Percentiles rank a stretch among this genome's conserved stretches.
phyloP scores from a whole-genome alignment of 2,329 filamentous ascomycete genomes.

The Sporothrix mexicana region DNA sequence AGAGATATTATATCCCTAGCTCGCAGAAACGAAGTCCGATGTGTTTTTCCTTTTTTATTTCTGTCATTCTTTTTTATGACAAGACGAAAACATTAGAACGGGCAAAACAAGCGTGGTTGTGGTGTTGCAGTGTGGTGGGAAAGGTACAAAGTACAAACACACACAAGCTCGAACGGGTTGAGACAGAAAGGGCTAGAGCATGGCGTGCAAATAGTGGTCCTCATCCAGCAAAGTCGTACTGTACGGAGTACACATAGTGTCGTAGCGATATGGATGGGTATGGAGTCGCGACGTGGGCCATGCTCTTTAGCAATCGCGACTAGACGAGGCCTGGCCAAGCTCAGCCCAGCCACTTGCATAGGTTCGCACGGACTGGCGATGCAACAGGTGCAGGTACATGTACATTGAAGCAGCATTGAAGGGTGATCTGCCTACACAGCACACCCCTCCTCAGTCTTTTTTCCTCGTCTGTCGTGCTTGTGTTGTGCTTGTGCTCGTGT shows the following conservation, averaged over 20 bases:
- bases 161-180: slow-evolving; percentile 20
- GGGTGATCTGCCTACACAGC: slow-evolving; percentile 9
- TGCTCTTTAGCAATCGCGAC: slow-evolving; percentile 31
- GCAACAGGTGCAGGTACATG: neutral
- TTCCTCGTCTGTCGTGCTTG: slow-evolving; percentile 9
- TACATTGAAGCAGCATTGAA: neutral
- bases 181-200: slow-evolving; percentile 10
- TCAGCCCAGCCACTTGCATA: slow-evolving; percentile 29
- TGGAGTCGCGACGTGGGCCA: slow-evolving; percentile 27
- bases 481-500: neutral
- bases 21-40: neutral
- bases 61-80: slow-evolving; percentile 20
- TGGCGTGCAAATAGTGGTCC: slow-evolving; percentile 19
- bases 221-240: too few relatives aligned
- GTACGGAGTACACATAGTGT: slow-evolving; percentile 12
- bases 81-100: slow-evolving; percentile 14
- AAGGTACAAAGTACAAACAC: slow-evolving; percentile 22
- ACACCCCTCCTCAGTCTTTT: neutral
- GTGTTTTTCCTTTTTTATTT: slow-evolving; percentile 21
- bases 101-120: neutral
- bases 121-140: slow-evolving; percentile 20
- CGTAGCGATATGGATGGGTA: slow-evolving; percentile 17
- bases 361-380: slow-evolving; percentile 19
- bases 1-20: slow-evolving; percentile 27
- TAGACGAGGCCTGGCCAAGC: slow-evolving; percentile 32